These are phyloP conservation scores for Eutypella sp. DNA, from an alignment of 2,329 filamentous ascomycete species.

Conservation along the genomic window DNA sequence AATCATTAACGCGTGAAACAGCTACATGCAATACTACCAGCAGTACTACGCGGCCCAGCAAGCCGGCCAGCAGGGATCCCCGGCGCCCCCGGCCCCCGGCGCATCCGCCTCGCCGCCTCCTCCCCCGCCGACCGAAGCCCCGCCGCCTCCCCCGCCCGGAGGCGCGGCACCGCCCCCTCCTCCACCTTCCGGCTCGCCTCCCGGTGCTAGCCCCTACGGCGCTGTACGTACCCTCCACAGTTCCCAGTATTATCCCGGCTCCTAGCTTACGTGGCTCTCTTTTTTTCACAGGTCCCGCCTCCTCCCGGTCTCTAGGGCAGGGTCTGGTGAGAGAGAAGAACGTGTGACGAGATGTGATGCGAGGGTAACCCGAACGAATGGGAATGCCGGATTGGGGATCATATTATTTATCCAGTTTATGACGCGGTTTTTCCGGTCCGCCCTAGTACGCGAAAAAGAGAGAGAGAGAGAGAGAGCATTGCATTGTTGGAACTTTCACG, in stretches of 20 bases:
- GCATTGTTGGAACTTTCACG: no score
- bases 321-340: no score
- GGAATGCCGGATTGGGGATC: no score
- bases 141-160: conserved; percentile 57
- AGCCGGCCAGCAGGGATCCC: conserved; percentile 40
- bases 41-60: conserved; percentile 59
- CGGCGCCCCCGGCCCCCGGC: conserved; percentile 39
- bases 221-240: conserved; percentile 45
- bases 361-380: no score
- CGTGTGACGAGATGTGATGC: no score
- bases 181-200: conserved; percentile 47
- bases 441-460: no score
- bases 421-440: no score
- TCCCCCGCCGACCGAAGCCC: conserved; percentile 55
- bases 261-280: conserved; percentile 9
- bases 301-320: conserved; percentile 45
- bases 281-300: conserved; percentile 43
- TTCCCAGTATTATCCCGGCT: conserved; percentile 1
- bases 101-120: conserved; percentile 49
- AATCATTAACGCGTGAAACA: conserved; percentile 20
- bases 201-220: conserved; percentile 54
- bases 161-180: conserved; percentile 52
- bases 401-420: no score
- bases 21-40: conserved; percentile 67
- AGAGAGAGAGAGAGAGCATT: no score